These are phyloP conservation scores for Lithospermum erythrorhizon DNA, from an alignment of 257 asterid species.

Conservation along the genomic window DNA sequence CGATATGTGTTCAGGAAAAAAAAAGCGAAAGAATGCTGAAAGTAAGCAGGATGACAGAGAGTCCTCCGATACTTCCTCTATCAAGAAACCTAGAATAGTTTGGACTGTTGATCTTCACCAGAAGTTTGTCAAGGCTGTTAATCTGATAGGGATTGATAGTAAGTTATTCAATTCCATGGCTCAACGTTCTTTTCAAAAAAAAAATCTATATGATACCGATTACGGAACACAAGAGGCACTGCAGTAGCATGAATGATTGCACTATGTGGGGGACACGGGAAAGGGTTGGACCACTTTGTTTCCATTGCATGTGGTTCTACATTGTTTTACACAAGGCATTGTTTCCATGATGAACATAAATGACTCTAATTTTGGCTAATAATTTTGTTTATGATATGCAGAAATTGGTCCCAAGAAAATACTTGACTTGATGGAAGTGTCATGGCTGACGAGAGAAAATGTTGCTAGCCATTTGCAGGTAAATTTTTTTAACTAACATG, in stretches of 20 bases:
- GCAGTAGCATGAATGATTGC: no score
- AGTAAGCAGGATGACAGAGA: slow-evolving; percentile 36
- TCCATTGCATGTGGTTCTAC: no score
- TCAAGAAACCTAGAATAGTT: slow-evolving; percentile 71
- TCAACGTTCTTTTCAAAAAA: not conserved
- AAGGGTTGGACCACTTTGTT: no score
- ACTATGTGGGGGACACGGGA: no score
- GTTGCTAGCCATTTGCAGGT: slow-evolving; percentile 97
- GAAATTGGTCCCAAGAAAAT: slow-evolving; percentile 93
- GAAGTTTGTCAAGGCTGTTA: slow-evolving; percentile 56
- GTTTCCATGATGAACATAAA: no score
- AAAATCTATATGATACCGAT: no score
- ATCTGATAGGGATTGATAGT: slow-evolving; percentile 59
- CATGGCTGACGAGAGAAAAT: slow-evolving; percentile 80
- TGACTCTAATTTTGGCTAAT: not conserved
- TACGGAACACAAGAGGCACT: no score
- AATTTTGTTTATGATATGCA: slow-evolving; percentile 17
- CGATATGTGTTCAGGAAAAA: slow-evolving; percentile 45
- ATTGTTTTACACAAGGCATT: no score
- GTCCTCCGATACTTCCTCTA: slow-evolving; percentile 33
- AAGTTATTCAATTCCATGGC: slow-evolving; percentile 15
- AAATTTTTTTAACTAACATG: slow-evolving; percentile 2
- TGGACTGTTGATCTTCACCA: slow-evolving; percentile 65
- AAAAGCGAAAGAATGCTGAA: slow-evolving; percentile 41
- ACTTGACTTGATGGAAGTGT: slow-evolving; percentile 75